Evolutionary conservation across 1,139 yeast genomes (phyloP), one percentile per base, ranked within the genome.

Genomic region (Diutina siamensis): DNA sequence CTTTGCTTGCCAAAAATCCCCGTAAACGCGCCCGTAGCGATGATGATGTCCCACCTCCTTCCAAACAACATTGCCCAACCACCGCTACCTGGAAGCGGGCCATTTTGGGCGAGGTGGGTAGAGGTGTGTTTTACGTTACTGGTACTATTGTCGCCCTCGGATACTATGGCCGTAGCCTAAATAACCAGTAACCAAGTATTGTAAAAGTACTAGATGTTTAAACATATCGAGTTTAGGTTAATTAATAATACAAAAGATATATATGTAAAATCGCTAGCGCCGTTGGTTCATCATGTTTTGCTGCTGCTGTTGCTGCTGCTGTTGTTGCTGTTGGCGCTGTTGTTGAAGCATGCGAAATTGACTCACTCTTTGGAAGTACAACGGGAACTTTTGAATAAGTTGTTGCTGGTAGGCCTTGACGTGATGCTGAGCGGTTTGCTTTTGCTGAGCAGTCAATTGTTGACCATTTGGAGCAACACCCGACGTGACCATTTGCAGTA

Each of bases 381-480:
- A 58, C 1, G 75, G 74, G 53, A 68, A 71, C 48, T 68, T 65
- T 50, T 68, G 74, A 3, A 68, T 53, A 47, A 71, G 57, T 47
- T 68, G 73, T 47, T 68, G 74, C 51, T 70, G 75, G 40, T 68
- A 59, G 33, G 62, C 51, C 48, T 68, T 68, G 10, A 73, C 73
- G 51, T 71, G 74, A 47, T 67, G 71, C 20, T 68, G 53, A 0
- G 75, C 74, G 50, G 68, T 72, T 50, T 68, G 74, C 47, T 69
- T 72, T 49, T 71, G 75, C 47, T 67, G 72, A 4, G 69, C 69
- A 3, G 65, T 67, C 47, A 71, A 62, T 47, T 65, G 66, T 28
- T 68, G 64, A 18, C 73, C 62, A 48, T 67, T 70, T 9, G 75
- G 74, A 1, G 74, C 69, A 12, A 67, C 56, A 1, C 76, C 76